A percentile compares a stretch with the other conserved stretches of the same genome.
phyloP scores from a whole-genome alignment of 2,329 filamentous ascomycete species.

The Cladosporium sp. region DNA sequence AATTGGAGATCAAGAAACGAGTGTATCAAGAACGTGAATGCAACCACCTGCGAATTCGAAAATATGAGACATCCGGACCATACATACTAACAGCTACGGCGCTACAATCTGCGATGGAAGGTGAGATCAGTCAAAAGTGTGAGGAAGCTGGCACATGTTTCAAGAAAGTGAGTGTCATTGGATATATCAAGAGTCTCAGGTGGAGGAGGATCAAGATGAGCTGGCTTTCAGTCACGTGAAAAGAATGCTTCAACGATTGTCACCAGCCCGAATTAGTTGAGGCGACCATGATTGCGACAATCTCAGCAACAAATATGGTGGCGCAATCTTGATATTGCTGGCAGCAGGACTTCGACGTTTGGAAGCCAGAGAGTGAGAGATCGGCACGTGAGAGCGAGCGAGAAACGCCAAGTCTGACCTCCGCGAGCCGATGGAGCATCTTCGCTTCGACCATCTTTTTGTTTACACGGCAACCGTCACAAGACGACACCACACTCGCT shows the following conservation, averaged over 20 bases:
- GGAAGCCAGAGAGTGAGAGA: background rate
- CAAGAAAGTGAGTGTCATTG: background rate
- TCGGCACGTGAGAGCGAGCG: background rate
- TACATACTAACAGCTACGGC: background rate
- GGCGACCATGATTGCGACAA: background rate
- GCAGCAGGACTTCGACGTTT: background rate
- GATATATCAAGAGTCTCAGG: background rate
- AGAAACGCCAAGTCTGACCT: background rate
- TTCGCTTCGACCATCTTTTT: constrained; percentile 12
- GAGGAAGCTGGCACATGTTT: background rate
- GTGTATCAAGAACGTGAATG: background rate
- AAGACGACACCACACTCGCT: background rate
- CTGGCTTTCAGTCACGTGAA: background rate
- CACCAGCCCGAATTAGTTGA: background rate
- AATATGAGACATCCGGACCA: background rate
- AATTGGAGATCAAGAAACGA: background rate
- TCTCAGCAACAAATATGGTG: background rate
- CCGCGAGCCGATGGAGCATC: constrained; percentile 9
- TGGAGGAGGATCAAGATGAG: background rate
- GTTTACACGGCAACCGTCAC: constrained; percentile 9
- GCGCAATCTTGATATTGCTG: background rate
- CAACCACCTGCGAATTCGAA: background rate
- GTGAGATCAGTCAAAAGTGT: background rate
- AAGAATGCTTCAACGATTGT: background rate
- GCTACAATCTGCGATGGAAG: background rate